Evolutionary conservation across 768 basidiomycete species (phyloP).

Genomic region (Lactifluus volemus): DNA sequence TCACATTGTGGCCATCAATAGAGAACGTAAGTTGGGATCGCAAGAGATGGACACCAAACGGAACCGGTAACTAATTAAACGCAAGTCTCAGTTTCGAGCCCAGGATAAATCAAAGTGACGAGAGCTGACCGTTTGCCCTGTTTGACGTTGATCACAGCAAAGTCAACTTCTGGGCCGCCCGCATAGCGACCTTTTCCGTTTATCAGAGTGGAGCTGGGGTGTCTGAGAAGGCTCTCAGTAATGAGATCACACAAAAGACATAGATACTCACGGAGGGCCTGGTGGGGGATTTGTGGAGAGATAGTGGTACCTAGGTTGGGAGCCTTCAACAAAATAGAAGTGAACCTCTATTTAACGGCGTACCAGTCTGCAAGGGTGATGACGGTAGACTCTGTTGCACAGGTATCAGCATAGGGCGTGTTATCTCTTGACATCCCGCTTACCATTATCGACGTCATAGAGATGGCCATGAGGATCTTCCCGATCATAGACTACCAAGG

Average conservation of each 20-base stretch:
- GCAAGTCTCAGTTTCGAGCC: neutral
- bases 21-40: slow-evolving; percentile 20
- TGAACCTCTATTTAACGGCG: neutral
- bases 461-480: slow-evolving; percentile 21
- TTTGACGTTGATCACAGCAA: slow-evolving; percentile 16
- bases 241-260: neutral
- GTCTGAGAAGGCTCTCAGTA: neutral
- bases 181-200: slow-evolving; percentile 19
- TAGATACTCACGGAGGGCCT: neutral
- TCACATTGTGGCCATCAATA: slow-evolving; percentile 16
- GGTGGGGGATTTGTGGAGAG: slow-evolving; percentile 5
- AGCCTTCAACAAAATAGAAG: neutral
- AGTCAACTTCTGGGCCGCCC: slow-evolving; percentile 8
- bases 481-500: slow-evolving; percentile 25
- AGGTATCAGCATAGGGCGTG: neutral
- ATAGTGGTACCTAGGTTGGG: slow-evolving; percentile 11
- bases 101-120: neutral
- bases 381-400: slow-evolving; percentile 20
- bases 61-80: slow-evolving; percentile 10
- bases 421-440: neutral
- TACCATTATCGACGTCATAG: slow-evolving; percentile 26
- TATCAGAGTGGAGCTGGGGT: slow-evolving; percentile 16
- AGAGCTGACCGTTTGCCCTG: slow-evolving; percentile 16
- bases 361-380: slow-evolving; percentile 25
- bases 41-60: slow-evolving; percentile 17